Percentiles rank a stretch among this genome's conserved stretches.
Conservation (phyloP, 768 basidiomycete species). For the Hortiboletus campestris region DNA sequence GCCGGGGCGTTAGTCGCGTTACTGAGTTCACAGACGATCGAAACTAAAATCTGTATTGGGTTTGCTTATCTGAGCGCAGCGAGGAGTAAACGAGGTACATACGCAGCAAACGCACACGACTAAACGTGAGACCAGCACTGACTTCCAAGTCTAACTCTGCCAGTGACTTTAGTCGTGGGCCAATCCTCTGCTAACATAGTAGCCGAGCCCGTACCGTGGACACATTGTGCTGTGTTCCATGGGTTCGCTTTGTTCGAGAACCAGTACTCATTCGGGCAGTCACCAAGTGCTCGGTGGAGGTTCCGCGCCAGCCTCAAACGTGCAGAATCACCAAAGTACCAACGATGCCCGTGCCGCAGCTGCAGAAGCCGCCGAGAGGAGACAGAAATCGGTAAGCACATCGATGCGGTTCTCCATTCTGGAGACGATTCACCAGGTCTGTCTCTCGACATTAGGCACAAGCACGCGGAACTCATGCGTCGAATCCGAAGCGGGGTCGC, state of each 20-base stretch:
- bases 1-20: not conserved
- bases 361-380: constrained; percentile 61
- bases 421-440: constrained; percentile 23
- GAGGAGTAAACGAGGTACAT: constrained; percentile 22
- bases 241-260: constrained; percentile 61
- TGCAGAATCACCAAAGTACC: constrained; percentile 25
- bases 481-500: constrained; percentile 46
- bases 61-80: constrained; percentile 6
- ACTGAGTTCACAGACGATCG: not conserved
- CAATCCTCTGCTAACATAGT: not conserved
- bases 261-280: constrained; percentile 38
- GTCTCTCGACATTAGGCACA: constrained; percentile 33
- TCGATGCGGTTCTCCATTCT: constrained; percentile 7
- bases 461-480: constrained; percentile 41
- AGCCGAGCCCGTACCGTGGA: not conserved
- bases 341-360: constrained; percentile 52
- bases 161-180: not conserved
- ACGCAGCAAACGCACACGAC: constrained; percentile 5
- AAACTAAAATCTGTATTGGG: not conserved
- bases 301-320: constrained; percentile 25
- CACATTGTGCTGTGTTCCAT: constrained; percentile 28
- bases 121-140: constrained; percentile 17
- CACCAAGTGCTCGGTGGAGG: constrained; percentile 50
- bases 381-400: constrained; percentile 52
- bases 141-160: not conserved